Base-by-base conservation (phyloP, 2,329 filamentous ascomycete genomes). In the Fusarium nodosum region DNA sequence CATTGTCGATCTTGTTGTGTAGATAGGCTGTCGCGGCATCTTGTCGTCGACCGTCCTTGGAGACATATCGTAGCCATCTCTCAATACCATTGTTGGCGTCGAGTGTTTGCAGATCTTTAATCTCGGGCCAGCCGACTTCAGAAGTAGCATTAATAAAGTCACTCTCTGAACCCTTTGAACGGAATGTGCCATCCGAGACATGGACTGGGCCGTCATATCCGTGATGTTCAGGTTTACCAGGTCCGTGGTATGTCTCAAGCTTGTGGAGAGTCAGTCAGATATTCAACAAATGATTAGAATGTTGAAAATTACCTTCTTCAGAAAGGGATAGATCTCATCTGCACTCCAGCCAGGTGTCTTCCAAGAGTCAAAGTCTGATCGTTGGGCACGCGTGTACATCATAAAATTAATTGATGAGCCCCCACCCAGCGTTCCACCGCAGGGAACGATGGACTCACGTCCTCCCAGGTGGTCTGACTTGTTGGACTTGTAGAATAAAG, bases 181-280 rank as follows among this genome's bases (percentile, higher is more conserved):
- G 74, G 71, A 80, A 86, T 0, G 83, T 82, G 20, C 86, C 85
- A 26, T 82, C 79, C 0, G 85, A 87, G 28, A 91, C 75, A 30
- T 87, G 78, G 13, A 90, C 81, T 0, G 88, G 88, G 0, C 88
- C 88, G 26, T 82, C 75, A 39, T 79, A 74, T 15, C 88, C 88
- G 68, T 90, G 88, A 3, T 79, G 64, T 8, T 78, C 78, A 48
- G 79, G 53, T 74, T 81, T 73, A 54, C 81, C 84, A 30, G 78
- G 73, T 7, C 83, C 82, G 66, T 86, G 82, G 57, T 86, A 89
- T 0, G 85, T 89, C 75, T 90, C 88, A 13, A 88, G 75, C 81
- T 82, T 50, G 10, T 18, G 51, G 12, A 4, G 0, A 16, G 31
- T 71, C 16, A 70, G 60, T 9, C 6, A 20, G 3, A 15, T n/a